Conservation (phyloP, 768 basidiomycete species). For the Butyriboletus loyo region DNA sequence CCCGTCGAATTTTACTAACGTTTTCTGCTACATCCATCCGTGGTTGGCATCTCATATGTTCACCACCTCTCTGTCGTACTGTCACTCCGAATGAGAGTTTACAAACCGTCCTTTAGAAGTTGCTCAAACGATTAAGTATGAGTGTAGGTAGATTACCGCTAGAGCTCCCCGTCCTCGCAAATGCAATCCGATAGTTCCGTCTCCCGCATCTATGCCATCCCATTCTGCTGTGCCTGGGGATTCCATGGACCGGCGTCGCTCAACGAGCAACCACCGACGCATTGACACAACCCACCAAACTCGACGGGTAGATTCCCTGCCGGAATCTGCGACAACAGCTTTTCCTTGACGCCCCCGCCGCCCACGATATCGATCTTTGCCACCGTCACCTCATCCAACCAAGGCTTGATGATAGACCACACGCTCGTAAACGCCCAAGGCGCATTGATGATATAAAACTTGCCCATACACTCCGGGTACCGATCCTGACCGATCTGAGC, state of each 20-base stretch:
- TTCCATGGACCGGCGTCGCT: slow-evolving; percentile 95
- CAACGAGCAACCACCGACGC: slow-evolving; percentile 77
- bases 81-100: neutral
- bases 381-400: slow-evolving; percentile 94
- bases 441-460: slow-evolving; percentile 98
- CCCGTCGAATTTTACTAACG: neutral
- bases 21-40: too few relatives aligned
- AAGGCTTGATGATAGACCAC: slow-evolving; percentile 87
- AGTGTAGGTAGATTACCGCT: slow-evolving; percentile 28
- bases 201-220: slow-evolving; percentile 20
- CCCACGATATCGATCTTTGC: slow-evolving; percentile 91
- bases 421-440: slow-evolving; percentile 90
- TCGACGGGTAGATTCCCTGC: slow-evolving; percentile 80
- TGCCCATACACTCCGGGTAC: slow-evolving; percentile 95
- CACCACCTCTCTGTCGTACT: neutral
- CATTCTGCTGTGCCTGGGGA: slow-evolving; percentile 15
- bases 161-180: neutral
- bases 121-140: slow-evolving; percentile 31
- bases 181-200: neutral
- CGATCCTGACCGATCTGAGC: slow-evolving; percentile 81
- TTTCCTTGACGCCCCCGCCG: slow-evolving; percentile 60
- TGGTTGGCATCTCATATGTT: neutral
- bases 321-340: slow-evolving; percentile 78
- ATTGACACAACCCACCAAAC: slow-evolving; percentile 81
- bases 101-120: slow-evolving; percentile 6